Percentiles rank a stretch among this genome's conserved stretches.
Evolutionary conservation across 345 rosid species (phyloP).

Genomic region (Angophora floribunda): DNA sequence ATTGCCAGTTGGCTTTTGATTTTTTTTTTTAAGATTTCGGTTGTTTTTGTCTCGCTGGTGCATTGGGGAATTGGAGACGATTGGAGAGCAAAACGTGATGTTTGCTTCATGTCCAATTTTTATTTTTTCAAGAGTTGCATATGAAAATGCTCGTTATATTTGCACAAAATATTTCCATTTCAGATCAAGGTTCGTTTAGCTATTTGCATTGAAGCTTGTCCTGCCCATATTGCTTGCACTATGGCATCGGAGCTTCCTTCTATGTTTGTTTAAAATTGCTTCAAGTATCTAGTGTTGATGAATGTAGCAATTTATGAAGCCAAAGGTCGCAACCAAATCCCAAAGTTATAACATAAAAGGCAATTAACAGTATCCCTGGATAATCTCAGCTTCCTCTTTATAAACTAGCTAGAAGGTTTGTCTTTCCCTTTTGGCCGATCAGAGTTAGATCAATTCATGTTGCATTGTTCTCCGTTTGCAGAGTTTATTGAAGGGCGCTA

Average conservation of each 20-base stretch:
- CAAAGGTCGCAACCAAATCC: background rate
- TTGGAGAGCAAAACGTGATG: background rate
- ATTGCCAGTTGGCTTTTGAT: background rate
- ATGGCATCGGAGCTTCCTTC: background rate
- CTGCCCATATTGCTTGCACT: too few species aligned
- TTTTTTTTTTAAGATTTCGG: background rate
- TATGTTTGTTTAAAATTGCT: background rate
- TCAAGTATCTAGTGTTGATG: background rate
- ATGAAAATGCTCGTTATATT: background rate
- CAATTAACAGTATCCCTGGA: background rate
- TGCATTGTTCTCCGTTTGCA: too few species aligned
- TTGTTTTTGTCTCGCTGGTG: background rate
- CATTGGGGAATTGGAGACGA: background rate
- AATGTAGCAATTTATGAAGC: background rate
- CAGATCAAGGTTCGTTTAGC: background rate
- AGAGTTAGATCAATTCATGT: background rate
- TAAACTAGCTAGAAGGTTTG: background rate
- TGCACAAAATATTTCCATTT: background rate
- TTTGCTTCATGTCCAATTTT: background rate
- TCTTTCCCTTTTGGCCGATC: background rate
- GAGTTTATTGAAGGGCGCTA: too few species aligned
- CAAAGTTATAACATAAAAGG: too few species aligned
- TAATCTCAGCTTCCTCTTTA: background rate
- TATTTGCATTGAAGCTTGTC: too few species aligned
- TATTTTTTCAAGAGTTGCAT: rapidly evolving